phyloP scores from a whole-genome alignment of 1,139 yeast species.

The Zygoascus sp. region DNA sequence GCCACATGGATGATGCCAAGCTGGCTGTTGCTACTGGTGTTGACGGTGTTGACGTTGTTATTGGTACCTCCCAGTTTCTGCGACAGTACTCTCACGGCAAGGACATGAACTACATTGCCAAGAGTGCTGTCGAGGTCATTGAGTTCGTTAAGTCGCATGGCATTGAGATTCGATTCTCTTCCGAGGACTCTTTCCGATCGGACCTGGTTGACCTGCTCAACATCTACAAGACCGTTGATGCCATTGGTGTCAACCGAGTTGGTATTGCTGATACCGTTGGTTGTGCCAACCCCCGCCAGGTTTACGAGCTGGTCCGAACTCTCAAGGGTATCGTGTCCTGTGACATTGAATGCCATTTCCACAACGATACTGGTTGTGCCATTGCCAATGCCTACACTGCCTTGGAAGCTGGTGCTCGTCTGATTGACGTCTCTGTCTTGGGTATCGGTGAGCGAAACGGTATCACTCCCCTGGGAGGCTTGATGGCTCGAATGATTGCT shows the following conservation, averaged over 20 bases:
- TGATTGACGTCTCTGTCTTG: slow-evolving; percentile 90
- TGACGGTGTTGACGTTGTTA: slow-evolving; percentile 97
- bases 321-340: slow-evolving; percentile 90
- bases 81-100: slow-evolving; percentile 96
- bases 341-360: slow-evolving; percentile 98
- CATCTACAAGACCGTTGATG: slow-evolving; percentile 94
- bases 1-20: slow-evolving; percentile 98
- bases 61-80: slow-evolving; percentile 94
- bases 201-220: slow-evolving; percentile 92
- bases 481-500: slow-evolving; percentile 99
- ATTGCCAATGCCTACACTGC: slow-evolving; percentile 98
- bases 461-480: slow-evolving; percentile 94
- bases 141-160: slow-evolving; percentile 97
- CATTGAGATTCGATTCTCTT: slow-evolving; percentile 92
- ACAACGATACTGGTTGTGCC: slow-evolving; percentile 98
- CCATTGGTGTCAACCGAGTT: slow-evolving; percentile 96
- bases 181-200: slow-evolving; percentile 96
- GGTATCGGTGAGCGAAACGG: slow-evolving; percentile 99
- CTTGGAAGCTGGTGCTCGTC: slow-evolving; percentile 93
- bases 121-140: slow-evolving; percentile 93
- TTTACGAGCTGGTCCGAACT: slow-evolving; percentile 91
- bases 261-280: slow-evolving; percentile 99
- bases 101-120: slow-evolving; percentile 97
- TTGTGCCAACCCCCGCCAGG: slow-evolving; percentile 98
- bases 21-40: slow-evolving; percentile 98